Conservation (phyloP, 345 rosid genomes). For the Hibiscus tridactylites region DNA sequence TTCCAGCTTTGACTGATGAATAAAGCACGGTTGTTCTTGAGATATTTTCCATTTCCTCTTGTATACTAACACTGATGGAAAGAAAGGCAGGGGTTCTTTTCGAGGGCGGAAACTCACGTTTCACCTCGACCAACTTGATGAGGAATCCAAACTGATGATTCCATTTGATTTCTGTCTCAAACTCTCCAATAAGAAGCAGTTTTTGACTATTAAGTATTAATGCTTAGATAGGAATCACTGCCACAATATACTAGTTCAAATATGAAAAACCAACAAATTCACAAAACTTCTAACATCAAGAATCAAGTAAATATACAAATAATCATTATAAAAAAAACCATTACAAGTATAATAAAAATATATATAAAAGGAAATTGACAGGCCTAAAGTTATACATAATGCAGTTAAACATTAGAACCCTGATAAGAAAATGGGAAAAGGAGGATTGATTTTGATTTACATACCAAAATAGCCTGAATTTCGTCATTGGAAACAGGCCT, state of each 20-base stretch:
- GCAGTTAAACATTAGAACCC: no score
- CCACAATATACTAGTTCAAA: not conserved
- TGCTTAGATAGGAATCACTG: not conserved
- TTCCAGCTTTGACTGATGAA: no score
- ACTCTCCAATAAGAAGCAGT: not conserved
- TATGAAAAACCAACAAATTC: conserved; percentile 6
- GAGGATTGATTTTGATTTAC: conserved; percentile 1
- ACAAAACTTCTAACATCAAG: conserved; percentile 2
- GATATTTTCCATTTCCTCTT: no score
- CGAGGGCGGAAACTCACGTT: conserved; percentile 82
- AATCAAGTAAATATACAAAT: not conserved
- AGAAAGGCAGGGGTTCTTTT: conserved; percentile 85
- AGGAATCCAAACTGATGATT: conserved; percentile 37
- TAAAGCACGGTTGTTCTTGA: no score
- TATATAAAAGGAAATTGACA: no score
- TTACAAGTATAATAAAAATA: no score
- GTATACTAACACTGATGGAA: no score
- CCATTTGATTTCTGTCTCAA: not conserved
- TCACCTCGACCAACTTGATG: conserved; percentile 74
- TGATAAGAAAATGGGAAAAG: not conserved
- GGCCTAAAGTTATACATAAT: no score
- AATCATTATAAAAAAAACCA: not conserved
- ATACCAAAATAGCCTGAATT: conserved; percentile 76
- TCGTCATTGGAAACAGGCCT: conserved; percentile 72
- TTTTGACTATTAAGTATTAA: not conserved